Percentiles rank a stretch among this genome's conserved stretches.
Conservation (phyloP, 2,329 filamentous ascomycete genomes). For the Dactylonectria estremocensis region DNA sequence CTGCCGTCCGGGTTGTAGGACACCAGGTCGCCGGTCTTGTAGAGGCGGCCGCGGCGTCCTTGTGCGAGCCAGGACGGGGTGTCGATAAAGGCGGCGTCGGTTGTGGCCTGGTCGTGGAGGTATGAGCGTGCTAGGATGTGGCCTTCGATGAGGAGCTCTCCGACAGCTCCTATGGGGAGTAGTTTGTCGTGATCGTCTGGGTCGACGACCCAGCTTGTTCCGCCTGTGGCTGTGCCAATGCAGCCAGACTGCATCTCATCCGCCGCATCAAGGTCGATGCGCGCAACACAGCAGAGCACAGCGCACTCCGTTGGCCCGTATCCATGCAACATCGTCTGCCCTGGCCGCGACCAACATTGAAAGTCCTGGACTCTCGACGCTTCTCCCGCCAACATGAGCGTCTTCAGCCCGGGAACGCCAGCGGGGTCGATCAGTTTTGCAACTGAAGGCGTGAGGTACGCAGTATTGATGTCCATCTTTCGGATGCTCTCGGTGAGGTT, state of each 20-base stretch:
- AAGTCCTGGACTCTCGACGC: constrained; percentile 14
- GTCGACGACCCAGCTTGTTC: constrained; percentile 29
- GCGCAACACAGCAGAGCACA: constrained; percentile 19
- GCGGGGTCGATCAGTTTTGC: constrained; percentile 18
- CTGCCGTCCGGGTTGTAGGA: not conserved
- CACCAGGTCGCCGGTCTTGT: not conserved
- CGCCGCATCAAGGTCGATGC: not conserved
- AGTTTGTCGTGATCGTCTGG: constrained; percentile 22
- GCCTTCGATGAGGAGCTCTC: constrained; percentile 29
- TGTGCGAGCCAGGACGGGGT: constrained; percentile 11
- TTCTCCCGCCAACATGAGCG: constrained; percentile 25
- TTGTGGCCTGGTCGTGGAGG: constrained; percentile 17
- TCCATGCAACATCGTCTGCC: constrained; percentile 17
- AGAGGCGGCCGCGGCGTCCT: not conserved
- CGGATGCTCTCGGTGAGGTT: constrained; percentile 13
- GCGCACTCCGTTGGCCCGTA: constrained; percentile 32
- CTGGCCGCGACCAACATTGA: constrained; percentile 21
- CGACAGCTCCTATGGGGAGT: constrained; percentile 12
- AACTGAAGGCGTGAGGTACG: constrained; percentile 29
- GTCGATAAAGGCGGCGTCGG: constrained; percentile 16
- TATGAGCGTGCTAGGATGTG: constrained; percentile 21
- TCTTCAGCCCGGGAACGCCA: constrained; percentile 17
- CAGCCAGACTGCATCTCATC: constrained; percentile 11
- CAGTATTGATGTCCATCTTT: constrained; percentile 19
- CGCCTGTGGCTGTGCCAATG: constrained; percentile 21